These are phyloP conservation scores for Solanum corneliomulleri DNA, from an alignment of 257 asterid species.

Conservation along the genomic window DNA sequence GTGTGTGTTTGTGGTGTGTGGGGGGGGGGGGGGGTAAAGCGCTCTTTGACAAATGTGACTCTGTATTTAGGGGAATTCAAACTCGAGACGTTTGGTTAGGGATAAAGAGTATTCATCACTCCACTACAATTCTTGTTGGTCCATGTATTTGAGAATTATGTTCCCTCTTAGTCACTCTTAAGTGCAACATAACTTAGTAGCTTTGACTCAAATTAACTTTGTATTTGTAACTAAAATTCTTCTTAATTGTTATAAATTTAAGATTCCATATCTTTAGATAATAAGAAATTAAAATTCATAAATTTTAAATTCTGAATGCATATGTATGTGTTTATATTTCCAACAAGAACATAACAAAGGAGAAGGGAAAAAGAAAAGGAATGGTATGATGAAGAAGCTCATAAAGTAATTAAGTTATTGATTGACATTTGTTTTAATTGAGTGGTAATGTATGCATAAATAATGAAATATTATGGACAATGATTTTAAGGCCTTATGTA, in stretches of 20 bases:
- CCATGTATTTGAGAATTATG: not conserved
- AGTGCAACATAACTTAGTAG: not conserved
- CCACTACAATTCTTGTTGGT: not conserved
- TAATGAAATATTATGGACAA: not conserved
- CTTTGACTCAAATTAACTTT: not conserved
- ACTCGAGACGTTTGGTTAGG: accelerated
- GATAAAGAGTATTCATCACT: not conserved
- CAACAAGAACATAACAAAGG: not conserved
- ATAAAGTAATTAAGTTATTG: not conserved
- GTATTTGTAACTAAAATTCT: too few relatives aligned
- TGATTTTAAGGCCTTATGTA: not conserved
- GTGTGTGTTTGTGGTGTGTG: too few relatives aligned
- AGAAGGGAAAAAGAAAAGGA: not conserved
- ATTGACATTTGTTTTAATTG: not conserved
- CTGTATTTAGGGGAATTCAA: not conserved
- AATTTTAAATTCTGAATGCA: accelerated
- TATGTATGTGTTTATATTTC: not conserved
- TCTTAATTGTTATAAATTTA: not conserved
- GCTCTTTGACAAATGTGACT: not conserved
- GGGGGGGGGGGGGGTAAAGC: not conserved
- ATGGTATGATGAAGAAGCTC: not conserved
- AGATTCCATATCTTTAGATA: not conserved
- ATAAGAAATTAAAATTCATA: not conserved
- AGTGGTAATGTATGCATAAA: not conserved
- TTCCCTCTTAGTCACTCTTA: not conserved